Evolutionary conservation across 1,139 yeast species (phyloP).

Genomic region (Candida albicans): DNA sequence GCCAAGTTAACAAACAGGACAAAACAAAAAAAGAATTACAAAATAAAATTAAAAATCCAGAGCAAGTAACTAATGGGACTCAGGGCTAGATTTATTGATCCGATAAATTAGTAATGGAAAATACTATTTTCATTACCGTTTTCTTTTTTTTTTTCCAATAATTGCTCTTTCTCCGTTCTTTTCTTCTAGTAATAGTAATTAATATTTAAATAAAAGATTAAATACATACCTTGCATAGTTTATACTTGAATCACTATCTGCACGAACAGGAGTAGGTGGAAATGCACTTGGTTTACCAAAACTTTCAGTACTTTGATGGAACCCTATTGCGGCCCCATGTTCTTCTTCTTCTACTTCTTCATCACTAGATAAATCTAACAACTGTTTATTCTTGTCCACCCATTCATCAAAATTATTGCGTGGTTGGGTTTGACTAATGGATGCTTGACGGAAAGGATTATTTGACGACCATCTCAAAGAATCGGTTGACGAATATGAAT

Average conservation of each 20-base stretch:
- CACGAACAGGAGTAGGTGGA: slow-evolving; percentile 30
- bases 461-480: slow-evolving; percentile 53
- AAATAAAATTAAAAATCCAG: not conserved
- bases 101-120: no score
- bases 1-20: not conserved
- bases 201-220: not conserved
- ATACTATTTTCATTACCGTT: no score
- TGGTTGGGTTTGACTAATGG: slow-evolving; percentile 2
- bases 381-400: slow-evolving; percentile 50
- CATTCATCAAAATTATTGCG: slow-evolving; percentile 45
- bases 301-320: slow-evolving; percentile 4
- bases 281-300: slow-evolving; percentile 9
- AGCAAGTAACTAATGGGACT: not conserved
- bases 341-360: slow-evolving; percentile 40
- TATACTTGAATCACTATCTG: slow-evolving; percentile 44
- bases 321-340: not conserved
- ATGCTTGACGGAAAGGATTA: slow-evolving; percentile 52
- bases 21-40: slow-evolving; percentile 1
- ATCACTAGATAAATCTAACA: slow-evolving; percentile 44
- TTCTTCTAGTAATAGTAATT: not conserved
- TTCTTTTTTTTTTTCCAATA: not conserved
- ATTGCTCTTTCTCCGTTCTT: not conserved
- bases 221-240: slow-evolving; percentile 38
- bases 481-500: slow-evolving; percentile 34
- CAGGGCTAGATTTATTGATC: not conserved